These are phyloP conservation scores for Kluyveromyces nonfermentans DNA, from an alignment of 805 yeast species.

Conservation along the genomic window DNA sequence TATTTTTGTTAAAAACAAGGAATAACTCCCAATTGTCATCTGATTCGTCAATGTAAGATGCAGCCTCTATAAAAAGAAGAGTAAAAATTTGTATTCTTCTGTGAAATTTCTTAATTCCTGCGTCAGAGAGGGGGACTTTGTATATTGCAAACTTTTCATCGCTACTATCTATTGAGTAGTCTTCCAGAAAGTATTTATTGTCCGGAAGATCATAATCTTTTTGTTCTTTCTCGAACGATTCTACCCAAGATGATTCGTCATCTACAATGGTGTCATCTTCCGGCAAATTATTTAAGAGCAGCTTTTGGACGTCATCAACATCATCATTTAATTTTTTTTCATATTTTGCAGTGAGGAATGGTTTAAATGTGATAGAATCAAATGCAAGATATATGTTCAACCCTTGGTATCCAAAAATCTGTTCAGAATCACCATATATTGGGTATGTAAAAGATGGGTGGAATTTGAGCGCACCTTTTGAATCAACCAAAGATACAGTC, in stretches of 20 bases:
- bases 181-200: slow-evolving; percentile 26
- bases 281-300: slow-evolving; percentile 53
- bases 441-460: slow-evolving; percentile 84
- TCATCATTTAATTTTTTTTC: slow-evolving; percentile 40
- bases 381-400: slow-evolving; percentile 58
- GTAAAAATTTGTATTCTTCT: slow-evolving; percentile 70
- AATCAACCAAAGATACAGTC: slow-evolving; percentile 49
- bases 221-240: slow-evolving; percentile 41
- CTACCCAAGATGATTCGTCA: slow-evolving; percentile 64
- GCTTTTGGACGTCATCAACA: slow-evolving; percentile 49
- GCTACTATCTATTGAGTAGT: slow-evolving; percentile 31
- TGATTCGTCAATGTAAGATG: slow-evolving; percentile 67
- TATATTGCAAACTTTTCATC: slow-evolving; percentile 38
- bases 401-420: slow-evolving; percentile 74
- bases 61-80: slow-evolving; percentile 85
- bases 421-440: slow-evolving; percentile 85
- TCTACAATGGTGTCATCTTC: slow-evolving; percentile 42
- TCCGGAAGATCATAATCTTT: slow-evolving; percentile 33
- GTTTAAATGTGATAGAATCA: slow-evolving; percentile 65
- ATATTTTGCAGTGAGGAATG: slow-evolving; percentile 57
- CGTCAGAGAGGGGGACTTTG: slow-evolving; percentile 28
- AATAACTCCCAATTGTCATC: slow-evolving; percentile 81
- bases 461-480: slow-evolving; percentile 52
- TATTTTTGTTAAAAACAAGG: slow-evolving; percentile 33
- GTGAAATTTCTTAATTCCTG: slow-evolving; percentile 43